Conservation (phyloP, 495 filamentous ascomycete genomes). For the Neurospora sp. region DNA sequence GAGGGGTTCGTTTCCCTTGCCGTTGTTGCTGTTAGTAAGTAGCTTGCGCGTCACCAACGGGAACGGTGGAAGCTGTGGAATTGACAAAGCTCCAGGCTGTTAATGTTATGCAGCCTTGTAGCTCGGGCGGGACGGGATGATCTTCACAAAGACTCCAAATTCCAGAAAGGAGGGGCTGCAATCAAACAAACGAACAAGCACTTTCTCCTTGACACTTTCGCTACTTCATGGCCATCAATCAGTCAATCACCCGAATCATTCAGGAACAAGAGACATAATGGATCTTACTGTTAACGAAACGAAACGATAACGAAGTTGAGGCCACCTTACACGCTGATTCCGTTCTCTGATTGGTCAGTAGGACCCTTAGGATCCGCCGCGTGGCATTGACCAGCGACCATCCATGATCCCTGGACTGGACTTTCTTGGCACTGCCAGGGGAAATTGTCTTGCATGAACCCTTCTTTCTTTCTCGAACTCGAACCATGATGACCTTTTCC, state of each 20-base stretch:
- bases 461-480: background rate
- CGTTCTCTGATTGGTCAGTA: background rate
- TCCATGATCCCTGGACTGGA: background rate
- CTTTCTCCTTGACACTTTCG: background rate
- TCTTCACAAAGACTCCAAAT: background rate
- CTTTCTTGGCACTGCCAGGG: background rate
- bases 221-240: background rate
- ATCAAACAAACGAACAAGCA: background rate
- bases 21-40: background rate
- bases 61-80: background rate
- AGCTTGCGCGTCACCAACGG: background rate
- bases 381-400: background rate
- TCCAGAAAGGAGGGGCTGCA: background rate
- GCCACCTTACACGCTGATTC: background rate
- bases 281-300: background rate
- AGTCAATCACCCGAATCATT: background rate
- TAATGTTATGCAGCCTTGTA: background rate
- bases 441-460: background rate
- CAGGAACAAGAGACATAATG: background rate
- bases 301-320: background rate
- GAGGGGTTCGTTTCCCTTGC: background rate
- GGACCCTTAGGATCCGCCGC: background rate
- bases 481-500: background rate
- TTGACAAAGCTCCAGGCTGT: background rate
- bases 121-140: background rate